Evolutionary conservation across 2,329 filamentous ascomycete genomes (phyloP).

Genomic region (Ophiobolus disseminans): DNA sequence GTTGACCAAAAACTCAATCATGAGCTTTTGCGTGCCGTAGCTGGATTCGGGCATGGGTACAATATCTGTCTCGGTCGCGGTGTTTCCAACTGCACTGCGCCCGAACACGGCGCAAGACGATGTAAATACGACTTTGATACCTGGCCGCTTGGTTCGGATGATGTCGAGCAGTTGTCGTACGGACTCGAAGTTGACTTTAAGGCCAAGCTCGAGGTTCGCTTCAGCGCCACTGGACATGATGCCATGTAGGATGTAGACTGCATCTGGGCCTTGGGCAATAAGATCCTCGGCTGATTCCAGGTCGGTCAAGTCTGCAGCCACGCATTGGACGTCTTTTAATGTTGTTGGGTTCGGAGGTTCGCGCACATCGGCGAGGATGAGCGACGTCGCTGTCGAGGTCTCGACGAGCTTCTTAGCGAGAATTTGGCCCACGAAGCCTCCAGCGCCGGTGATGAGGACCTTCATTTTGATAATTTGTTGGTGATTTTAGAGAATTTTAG

Average conservation of each 20-base stretch:
- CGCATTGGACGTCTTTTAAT: constrained; percentile 57
- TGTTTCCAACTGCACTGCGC: constrained; percentile 58
- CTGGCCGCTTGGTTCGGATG: constrained; percentile 58
- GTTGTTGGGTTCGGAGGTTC: constrained; percentile 56
- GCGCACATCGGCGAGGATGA: constrained; percentile 66
- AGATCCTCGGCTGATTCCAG: constrained; percentile 30
- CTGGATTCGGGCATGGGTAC: constrained; percentile 68
- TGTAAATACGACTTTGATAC: constrained; percentile 66
- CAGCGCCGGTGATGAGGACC: constrained; percentile 69
- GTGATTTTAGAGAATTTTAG: neutral
- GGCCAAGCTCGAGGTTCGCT: constrained; percentile 65
- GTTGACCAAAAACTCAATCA: constrained; percentile 68
- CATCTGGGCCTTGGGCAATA: constrained; percentile 40
- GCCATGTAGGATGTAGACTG: constrained; percentile 67
- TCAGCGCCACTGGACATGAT: constrained; percentile 72
- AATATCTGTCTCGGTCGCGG: constrained; percentile 47
- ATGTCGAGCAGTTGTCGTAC: constrained; percentile 63
- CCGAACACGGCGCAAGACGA: constrained; percentile 70
- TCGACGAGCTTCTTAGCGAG: constrained; percentile 64
- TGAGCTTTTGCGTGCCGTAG: constrained; percentile 69
- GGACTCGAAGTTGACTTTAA: constrained; percentile 67
- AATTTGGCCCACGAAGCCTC: constrained; percentile 70
- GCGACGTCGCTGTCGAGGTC: constrained; percentile 51
- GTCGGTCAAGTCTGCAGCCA: constrained; percentile 62
- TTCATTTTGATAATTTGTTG: constrained; percentile 26